A percentile compares a stretch with the other conserved stretches of the same genome.
Evolutionary conservation across 2,329 filamentous ascomycete species (phyloP).

Genomic region (Xylariaceae sp.): DNA sequence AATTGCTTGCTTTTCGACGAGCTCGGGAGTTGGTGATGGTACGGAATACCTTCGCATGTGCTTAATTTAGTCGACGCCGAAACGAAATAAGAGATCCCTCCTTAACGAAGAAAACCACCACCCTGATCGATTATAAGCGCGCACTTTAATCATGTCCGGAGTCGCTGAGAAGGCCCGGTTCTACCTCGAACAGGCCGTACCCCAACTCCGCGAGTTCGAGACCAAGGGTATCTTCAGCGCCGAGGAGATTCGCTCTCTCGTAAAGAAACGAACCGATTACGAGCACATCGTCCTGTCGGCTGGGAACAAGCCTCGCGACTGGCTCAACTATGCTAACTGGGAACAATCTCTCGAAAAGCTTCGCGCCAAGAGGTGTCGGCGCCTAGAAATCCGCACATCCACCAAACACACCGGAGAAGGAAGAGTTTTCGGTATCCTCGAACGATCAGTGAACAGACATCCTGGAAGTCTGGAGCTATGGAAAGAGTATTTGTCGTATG

Average conservation of each 20-base stretch:
- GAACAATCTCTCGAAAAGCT: slow-evolving; percentile 67
- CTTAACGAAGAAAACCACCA: background rate
- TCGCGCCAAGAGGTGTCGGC: slow-evolving; percentile 74
- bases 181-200: slow-evolving; percentile 86
- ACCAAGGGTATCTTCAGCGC: slow-evolving; percentile 84
- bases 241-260: slow-evolving; percentile 86
- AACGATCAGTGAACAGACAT: slow-evolving; percentile 79
- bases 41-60: background rate
- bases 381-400: slow-evolving; percentile 67
- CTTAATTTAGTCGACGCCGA: background rate
- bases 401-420: slow-evolving; percentile 69
- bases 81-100: background rate
- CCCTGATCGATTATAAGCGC: background rate
- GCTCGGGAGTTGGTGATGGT: background rate
- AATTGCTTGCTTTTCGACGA: slow-evolving; percentile 4
- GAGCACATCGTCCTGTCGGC: slow-evolving; percentile 86
- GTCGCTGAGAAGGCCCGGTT: slow-evolving; percentile 92
- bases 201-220: slow-evolving; percentile 87
- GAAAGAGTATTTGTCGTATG: slow-evolving; percentile 85
- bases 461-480: slow-evolving; percentile 76
- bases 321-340: slow-evolving; percentile 74
- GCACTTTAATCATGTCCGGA: slow-evolving; percentile 57
- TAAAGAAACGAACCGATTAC: slow-evolving; percentile 85
- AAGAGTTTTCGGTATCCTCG: slow-evolving; percentile 83
- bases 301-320: slow-evolving; percentile 71